Base-by-base conservation (phyloP, 306 rosid genomes). In the Urtica urens region DNA sequence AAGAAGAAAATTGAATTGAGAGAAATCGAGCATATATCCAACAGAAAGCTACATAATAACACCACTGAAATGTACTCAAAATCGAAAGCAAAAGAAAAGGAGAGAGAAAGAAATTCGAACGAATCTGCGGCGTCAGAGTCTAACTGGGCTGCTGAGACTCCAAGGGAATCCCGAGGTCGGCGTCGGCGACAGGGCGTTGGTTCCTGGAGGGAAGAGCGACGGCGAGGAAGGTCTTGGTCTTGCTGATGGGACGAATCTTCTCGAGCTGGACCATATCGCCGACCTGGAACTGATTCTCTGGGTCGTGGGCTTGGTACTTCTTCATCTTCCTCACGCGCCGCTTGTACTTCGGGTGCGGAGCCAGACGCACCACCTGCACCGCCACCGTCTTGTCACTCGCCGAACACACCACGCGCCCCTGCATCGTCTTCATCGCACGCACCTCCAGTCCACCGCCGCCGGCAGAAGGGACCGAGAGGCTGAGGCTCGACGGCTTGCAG, bases 221-320 rank as follows among this genome's bases (percentile, higher is more conserved):
- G 1, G 96, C 99, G 13, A 90, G 2, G 53, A 90, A 90, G n/a
- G 85, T 34, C 75, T 90, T 90, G 60, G 67, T 79, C 78, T 90
- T 90, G 66, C 99, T 90, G 10, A 90, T 85, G 46, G 99, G 99
- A 14, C 75, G 70, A 46, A 69, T 70, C 49, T 73, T 81, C 23
- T 67, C 76, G 45, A 90, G 94, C 74, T 77, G 83, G 3, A 90
- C 99, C 17, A 73, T 3, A 50, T 90, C 96, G 1, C 99, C 99
- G 0, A 79, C 79, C 53, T 79, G 33, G 92, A 90, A 90, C 24
- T 49, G 76, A 69, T 85, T 90, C 2, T 85, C 85, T 0, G 85
- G 81, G 75, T 90, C 99, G 49, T 90, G 99, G 35, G 93, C 87
- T 57, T 90, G 99, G 58, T 75, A 90, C 94, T 85, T 90, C 86